Evolutionary conservation across 768 basidiomycete genomes (phyloP).

Genomic region (Phylloporus scabripes): DNA sequence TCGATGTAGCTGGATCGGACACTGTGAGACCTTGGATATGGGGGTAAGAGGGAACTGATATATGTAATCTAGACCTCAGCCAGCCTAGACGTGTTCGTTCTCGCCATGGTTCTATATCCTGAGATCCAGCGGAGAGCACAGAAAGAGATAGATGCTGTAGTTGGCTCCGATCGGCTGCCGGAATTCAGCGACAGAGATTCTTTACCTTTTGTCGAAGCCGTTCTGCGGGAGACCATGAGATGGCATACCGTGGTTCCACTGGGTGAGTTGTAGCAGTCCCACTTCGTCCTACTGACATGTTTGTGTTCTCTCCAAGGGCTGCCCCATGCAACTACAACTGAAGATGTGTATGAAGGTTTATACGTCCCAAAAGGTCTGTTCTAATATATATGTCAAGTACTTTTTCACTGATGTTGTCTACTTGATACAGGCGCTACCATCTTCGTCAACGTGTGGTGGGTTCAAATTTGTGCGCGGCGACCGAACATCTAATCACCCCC

Average conservation of each 20-base stretch:
- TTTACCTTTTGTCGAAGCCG: conserved; percentile 24
- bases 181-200: conserved; percentile 18
- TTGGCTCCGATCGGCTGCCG: conserved; percentile 19
- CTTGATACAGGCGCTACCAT: conserved; percentile 14
- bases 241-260: conserved; percentile 21
- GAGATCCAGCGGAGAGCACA: conserved; percentile 21
- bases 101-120: conserved; percentile 27
- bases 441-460: conserved; percentile 22
- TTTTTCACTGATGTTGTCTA: background rate
- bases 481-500: background rate
- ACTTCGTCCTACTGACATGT: conserved; percentile 1
- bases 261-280: conserved; percentile 12
- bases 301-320: conserved; percentile 10
- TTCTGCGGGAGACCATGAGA: conserved; percentile 19
- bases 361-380: conserved; percentile 23
- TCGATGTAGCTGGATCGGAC: conserved; percentile 21
- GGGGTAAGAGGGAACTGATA: background rate
- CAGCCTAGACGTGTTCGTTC: conserved; percentile 20
- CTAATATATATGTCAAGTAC: background rate
- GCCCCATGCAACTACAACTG: conserved; percentile 17
- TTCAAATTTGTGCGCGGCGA: background rate
- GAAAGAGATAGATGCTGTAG: conserved; percentile 20
- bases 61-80: conserved; percentile 15
- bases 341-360: conserved; percentile 23
- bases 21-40: conserved; percentile 16